Percentiles rank a stretch among this genome's conserved stretches.
Conservation (phyloP, 2,329 filamentous ascomycete genomes). For the Trichoderma lentiforme region DNA sequence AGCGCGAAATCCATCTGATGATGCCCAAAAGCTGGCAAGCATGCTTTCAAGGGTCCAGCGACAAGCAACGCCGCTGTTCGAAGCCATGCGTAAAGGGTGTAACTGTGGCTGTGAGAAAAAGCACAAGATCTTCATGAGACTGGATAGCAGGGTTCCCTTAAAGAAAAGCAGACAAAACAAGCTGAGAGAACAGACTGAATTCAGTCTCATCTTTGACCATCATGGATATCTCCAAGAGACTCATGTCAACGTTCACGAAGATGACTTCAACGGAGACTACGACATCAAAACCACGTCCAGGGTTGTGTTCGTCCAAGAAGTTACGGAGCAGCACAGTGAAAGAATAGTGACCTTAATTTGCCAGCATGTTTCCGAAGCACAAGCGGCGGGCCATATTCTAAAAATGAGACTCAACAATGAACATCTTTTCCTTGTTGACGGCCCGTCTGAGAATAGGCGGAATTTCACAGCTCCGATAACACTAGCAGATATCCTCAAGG, state of each 20-base stretch:
- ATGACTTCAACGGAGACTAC: background rate
- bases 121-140: background rate
- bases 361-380: background rate
- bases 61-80: background rate
- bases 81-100: background rate
- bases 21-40: background rate
- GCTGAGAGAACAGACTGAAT: background rate
- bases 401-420: background rate
- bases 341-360: background rate
- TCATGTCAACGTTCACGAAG: background rate
- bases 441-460: background rate
- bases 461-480: background rate
- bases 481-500: background rate
- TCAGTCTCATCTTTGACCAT: background rate
- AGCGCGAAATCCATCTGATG: background rate
- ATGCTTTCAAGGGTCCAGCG: background rate
- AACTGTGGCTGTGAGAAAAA: background rate
- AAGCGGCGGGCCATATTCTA: background rate
- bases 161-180: background rate
- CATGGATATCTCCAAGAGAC: background rate
- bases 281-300: background rate
- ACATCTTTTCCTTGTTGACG: background rate
- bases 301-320: background rate
- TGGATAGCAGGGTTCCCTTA: background rate
- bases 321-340: background rate